These are phyloP conservation scores for Penicillium sp. DNA, from an alignment of 2,329 filamentous ascomycete genomes.

Conservation along the genomic window DNA sequence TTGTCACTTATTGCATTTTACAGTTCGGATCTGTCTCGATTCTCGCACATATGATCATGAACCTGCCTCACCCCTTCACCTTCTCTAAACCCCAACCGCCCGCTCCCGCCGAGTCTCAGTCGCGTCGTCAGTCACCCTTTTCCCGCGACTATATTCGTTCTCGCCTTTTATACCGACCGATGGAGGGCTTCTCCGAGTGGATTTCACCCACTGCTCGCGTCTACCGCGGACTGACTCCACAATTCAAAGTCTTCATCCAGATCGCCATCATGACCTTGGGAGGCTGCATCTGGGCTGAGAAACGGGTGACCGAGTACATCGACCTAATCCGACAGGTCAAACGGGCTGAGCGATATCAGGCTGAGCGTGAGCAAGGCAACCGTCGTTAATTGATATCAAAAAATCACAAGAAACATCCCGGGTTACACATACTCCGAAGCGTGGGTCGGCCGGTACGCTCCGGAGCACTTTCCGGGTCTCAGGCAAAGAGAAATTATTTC, in stretches of 20 bases:
- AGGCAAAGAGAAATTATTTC: background rate
- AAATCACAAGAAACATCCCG: background rate
- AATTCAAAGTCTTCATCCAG: constrained; percentile 52
- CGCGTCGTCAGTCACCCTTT: constrained; percentile 25
- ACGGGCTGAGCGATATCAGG: constrained; percentile 40
- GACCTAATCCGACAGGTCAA: constrained; percentile 42
- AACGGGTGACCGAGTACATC: constrained; percentile 46
- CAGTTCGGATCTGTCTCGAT: constrained; percentile 49
- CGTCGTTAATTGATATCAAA: constrained; percentile 6
- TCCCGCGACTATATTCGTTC: constrained; percentile 32
- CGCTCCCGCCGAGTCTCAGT: constrained; percentile 17
- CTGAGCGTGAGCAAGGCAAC: constrained; percentile 22
- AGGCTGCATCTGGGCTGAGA: constrained; percentile 50
- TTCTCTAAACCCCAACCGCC: constrained; percentile 35
- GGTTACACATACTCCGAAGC: background rate
- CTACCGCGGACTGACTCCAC: constrained; percentile 48
- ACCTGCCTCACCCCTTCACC: constrained; percentile 43
- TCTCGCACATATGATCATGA: constrained; percentile 45
- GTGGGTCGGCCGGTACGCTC: background rate
- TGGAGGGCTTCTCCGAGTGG: constrained; percentile 51
- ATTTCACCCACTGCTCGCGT: constrained; percentile 43
- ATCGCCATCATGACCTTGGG: constrained; percentile 49
- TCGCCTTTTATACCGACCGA: constrained; percentile 37
- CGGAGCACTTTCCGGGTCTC: background rate
- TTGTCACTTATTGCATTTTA: background rate